Conservation (phyloP, 257 asterid species). For the Capsicum chinense region DNA sequence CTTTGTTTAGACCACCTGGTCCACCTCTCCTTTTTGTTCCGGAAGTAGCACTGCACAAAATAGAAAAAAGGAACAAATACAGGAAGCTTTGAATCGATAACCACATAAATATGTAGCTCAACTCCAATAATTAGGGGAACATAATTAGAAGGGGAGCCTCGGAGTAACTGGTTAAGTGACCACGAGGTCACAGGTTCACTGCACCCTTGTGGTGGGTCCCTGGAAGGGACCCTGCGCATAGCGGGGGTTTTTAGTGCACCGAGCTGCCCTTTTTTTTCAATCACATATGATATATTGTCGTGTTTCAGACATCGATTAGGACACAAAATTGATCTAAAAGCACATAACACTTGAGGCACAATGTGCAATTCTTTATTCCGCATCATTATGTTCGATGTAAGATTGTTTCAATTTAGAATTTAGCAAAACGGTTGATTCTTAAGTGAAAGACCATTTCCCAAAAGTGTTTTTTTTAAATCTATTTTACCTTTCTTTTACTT, state of each 20-base stretch:
- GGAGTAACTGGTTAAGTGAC: no score
- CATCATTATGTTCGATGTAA: background rate
- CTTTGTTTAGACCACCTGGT: constrained; percentile 84
- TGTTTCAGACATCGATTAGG: background rate
- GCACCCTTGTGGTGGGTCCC: no score
- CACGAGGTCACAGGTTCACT: no score
- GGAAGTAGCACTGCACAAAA: constrained; percentile 53
- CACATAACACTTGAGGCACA: background rate
- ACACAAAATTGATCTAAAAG: background rate
- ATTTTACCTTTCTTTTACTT: background rate
- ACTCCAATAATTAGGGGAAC: background rate
- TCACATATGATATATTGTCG: background rate
- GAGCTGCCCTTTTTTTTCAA: no score
- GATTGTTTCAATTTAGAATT: background rate
- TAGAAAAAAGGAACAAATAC: background rate
- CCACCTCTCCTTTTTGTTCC: constrained; percentile 87
- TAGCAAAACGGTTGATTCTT: background rate
- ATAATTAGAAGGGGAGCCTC: no score
- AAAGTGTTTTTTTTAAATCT: background rate
- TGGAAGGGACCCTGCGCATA: no score
- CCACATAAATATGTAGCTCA: background rate
- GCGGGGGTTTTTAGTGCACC: no score
- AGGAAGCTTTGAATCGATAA: background rate
- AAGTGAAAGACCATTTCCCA: background rate
- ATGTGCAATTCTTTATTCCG: background rate